These are phyloP conservation scores for Ustilago bromivora DNA, from an alignment of 1,284 basidiomycete species.

Conservation along the genomic window DNA sequence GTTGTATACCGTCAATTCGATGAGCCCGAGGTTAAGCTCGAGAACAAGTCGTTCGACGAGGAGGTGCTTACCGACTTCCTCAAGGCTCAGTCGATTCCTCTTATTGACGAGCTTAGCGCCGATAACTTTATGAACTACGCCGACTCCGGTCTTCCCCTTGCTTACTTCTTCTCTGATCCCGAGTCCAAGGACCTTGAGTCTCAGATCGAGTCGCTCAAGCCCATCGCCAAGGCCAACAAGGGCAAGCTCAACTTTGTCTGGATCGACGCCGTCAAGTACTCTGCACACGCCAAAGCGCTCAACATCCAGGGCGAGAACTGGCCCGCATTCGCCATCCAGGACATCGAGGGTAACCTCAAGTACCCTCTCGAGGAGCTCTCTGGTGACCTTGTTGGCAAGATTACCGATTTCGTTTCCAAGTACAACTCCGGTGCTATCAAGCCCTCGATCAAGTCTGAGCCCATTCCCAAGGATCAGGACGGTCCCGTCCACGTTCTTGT, in stretches of 20 bases:
- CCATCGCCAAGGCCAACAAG: slow-evolving; percentile 84
- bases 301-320: slow-evolving; percentile 83
- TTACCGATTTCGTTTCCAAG: slow-evolving; percentile 75
- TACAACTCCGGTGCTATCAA: slow-evolving; percentile 81
- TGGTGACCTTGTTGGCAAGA: slow-evolving; percentile 74
- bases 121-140: slow-evolving; percentile 94
- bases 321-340: slow-evolving; percentile 94
- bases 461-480: slow-evolving; percentile 85
- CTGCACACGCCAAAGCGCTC: slow-evolving; percentile 93
- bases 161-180: slow-evolving; percentile 94
- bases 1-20: slow-evolving; percentile 95
- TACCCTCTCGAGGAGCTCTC: slow-evolving; percentile 82
- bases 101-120: slow-evolving; percentile 91
- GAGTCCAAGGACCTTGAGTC: slow-evolving; percentile 77
- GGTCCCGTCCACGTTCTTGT: slow-evolving; percentile 87
- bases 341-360: slow-evolving; percentile 85
- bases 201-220: slow-evolving; percentile 78
- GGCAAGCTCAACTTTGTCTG: slow-evolving; percentile 95
- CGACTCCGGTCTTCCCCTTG: slow-evolving; percentile 84
- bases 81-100: slow-evolving; percentile 84
- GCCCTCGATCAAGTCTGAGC: slow-evolving; percentile 90
- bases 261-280: slow-evolving; percentile 94
- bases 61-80: slow-evolving; percentile 77
- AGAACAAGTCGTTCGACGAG: slow-evolving; percentile 72
- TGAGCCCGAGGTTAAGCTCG: slow-evolving; percentile 77